Base-by-base conservation (phyloP, 2,329 filamentous ascomycete genomes). In the Aspergillus candidus region DNA sequence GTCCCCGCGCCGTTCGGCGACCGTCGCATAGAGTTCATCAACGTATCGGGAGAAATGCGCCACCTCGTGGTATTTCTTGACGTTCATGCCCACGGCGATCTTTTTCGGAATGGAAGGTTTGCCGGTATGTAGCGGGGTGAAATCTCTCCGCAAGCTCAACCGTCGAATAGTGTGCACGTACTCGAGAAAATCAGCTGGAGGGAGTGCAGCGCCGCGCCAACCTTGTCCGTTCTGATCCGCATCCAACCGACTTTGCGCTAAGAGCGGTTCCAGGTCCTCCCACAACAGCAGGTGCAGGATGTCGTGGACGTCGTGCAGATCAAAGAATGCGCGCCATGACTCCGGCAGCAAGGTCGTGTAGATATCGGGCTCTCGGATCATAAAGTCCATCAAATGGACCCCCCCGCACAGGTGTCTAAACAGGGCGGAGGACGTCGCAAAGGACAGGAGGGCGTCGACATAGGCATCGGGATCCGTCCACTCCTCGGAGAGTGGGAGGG, bases 381-480 rank as follows among this genome's bases (percentile, higher is more conserved):
- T 88, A 68, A 98, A 97, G 65, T 98, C 93, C 44, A 97, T 76
- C 50, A 98, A 90, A 62, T 98, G 93, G 1, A 97, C 87, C n/a
- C 91, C 90, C 42, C 93, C 93, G 61, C 89, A 95, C n/a, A 98
- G 76, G 18, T 87, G 88, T 53, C 88, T 85, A 55, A 96, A 89
- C 1, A 88, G 74, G 42, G 83, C 78, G 36, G 85, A 86, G 2
- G 80, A 82, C 5, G 82, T 82, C 1, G 83, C 79, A 58, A 97
- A 95, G 14, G 80, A 63, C 18, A 97, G 74, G 11, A 97, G 78
- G 13, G 82, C 82, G 18, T 86, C 75, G 38, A 95, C 78, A 65
- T 95, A 98, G 41, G 82, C 77, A 38, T 95, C 86, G 5, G 81
- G 70, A 35, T 79, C 80, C 32, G 72, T 62, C 72, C 91, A 96